Percentiles rank a stretch among this genome's conserved stretches.
These are phyloP conservation scores for Arachnomyces sp. DNA, from an alignment of 2,329 filamentous ascomycete genomes.

Conservation along the genomic window DNA sequence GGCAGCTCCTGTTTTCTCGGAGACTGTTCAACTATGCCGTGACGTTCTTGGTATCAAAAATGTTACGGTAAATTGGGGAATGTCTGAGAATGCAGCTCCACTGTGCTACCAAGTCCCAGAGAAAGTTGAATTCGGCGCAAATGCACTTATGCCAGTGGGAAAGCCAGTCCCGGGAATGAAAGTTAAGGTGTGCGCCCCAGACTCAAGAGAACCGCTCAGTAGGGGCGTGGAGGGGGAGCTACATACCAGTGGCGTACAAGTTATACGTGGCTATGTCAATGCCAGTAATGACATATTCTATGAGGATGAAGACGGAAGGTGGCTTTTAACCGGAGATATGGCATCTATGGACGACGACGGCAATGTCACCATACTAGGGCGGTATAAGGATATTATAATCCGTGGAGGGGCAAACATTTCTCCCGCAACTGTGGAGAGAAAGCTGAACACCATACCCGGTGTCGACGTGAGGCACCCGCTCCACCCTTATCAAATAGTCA, in stretches of 20 bases:
- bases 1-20: conserved; percentile 13
- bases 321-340: conserved; percentile 37
- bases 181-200: conserved; percentile 30
- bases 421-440: conserved; percentile 30
- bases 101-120: conserved; percentile 30
- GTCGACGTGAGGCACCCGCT: conserved; percentile 16
- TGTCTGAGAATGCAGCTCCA: conserved; percentile 25
- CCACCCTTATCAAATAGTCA: neutral
- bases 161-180: conserved; percentile 34
- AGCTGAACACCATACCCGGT: conserved; percentile 28
- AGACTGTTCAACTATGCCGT: neutral
- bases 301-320: conserved; percentile 24
- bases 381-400: conserved; percentile 42
- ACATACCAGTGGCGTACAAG: conserved; percentile 31
- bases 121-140: conserved; percentile 31
- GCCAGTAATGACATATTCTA: conserved; percentile 28
- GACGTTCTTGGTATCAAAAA: neutral
- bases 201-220: conserved; percentile 20
- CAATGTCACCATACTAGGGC: conserved; percentile 32
- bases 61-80: conserved; percentile 14
- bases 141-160: conserved; percentile 7
- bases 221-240: conserved; percentile 33
- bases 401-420: conserved; percentile 40
- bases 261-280: conserved; percentile 30
- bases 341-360: conserved; percentile 32